A percentile compares a stretch with the other conserved stretches of the same genome.
Evolutionary conservation across 345 rosid species (phyloP).

Genomic region (Eucalyptus camaldulensis): DNA sequence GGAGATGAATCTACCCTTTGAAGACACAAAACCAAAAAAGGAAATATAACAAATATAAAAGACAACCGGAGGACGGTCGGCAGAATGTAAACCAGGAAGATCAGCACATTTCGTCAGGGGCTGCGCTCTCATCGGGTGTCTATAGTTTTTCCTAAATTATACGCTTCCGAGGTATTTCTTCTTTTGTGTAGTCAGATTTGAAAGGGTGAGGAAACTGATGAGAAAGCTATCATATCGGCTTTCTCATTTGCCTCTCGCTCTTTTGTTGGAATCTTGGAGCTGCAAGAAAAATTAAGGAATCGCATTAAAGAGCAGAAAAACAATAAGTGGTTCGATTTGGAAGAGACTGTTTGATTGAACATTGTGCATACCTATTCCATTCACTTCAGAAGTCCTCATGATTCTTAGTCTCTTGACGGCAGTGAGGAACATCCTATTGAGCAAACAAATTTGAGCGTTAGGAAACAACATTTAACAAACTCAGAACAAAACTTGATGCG

Average conservation of each 20-base stretch:
- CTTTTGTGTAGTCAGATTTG: background rate
- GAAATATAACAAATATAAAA: background rate
- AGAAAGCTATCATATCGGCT: slow-evolving; percentile 23
- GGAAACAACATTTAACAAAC: background rate
- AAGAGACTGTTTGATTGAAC: background rate
- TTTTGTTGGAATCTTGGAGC: slow-evolving; percentile 57
- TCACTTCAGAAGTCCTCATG: slow-evolving; percentile 81
- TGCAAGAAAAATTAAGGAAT: slow-evolving; percentile 10
- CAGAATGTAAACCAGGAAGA: background rate
- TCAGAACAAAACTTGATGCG: background rate
- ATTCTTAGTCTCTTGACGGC: slow-evolving; percentile 83
- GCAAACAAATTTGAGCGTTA: background rate
- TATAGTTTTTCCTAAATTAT: background rate
- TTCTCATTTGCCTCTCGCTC: slow-evolving; percentile 43
- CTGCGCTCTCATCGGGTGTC: background rate
- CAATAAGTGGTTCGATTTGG: background rate
- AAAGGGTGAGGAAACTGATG: background rate
- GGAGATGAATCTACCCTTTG: background rate
- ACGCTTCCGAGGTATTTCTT: background rate
- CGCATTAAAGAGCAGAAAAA: background rate
- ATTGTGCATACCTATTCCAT: slow-evolving; percentile 55
- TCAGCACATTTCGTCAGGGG: background rate
- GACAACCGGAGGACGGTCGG: background rate
- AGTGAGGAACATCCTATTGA: slow-evolving; percentile 62
- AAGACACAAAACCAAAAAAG: background rate